phyloP scores from a whole-genome alignment of 306 rosid species.

The Sophora flavescens region DNA sequence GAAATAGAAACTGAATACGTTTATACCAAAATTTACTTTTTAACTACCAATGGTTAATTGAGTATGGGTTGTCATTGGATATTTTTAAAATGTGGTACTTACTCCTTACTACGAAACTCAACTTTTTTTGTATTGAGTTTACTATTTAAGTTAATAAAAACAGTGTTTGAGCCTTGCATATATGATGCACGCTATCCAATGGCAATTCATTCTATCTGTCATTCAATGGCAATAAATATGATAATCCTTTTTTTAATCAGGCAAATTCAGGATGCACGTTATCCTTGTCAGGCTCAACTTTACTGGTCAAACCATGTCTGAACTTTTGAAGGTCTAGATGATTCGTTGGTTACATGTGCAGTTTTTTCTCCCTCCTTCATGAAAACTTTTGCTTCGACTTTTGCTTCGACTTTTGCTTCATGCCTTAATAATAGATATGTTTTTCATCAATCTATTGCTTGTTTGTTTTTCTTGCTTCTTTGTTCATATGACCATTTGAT shows the following conservation, averaged over 20 bases:
- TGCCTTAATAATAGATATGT: not conserved
- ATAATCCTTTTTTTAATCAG: slow-evolving; percentile 7
- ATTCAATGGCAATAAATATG: not conserved
- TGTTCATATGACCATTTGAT: slow-evolving; percentile 23
- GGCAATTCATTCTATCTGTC: slow-evolving; percentile 5
- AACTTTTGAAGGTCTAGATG: slow-evolving; percentile 30
- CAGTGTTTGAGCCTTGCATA: slow-evolving; percentile 7
- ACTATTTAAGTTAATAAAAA: not conserved
- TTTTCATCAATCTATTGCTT: slow-evolving; percentile 12
- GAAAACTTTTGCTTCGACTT: no score
- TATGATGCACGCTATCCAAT: no score
- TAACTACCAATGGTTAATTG: not conserved
- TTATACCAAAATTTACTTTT: slow-evolving; percentile 1
- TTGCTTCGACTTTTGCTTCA: slow-evolving; percentile 10
- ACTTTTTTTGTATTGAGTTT: not conserved
- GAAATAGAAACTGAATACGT: not conserved
- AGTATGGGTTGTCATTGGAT: not conserved
- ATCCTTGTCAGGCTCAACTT: slow-evolving; percentile 13
- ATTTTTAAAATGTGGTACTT: not conserved
- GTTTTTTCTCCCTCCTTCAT: slow-evolving; percentile 11
- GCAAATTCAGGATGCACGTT: slow-evolving; percentile 13
- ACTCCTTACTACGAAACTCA: not conserved
- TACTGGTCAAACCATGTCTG: slow-evolving; percentile 8
- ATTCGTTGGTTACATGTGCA: slow-evolving; percentile 11
- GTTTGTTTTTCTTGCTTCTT: slow-evolving; percentile 30